Conservation (phyloP, 2,329 filamentous ascomycete genomes). For the Chalaropsis thielavioides region DNA sequence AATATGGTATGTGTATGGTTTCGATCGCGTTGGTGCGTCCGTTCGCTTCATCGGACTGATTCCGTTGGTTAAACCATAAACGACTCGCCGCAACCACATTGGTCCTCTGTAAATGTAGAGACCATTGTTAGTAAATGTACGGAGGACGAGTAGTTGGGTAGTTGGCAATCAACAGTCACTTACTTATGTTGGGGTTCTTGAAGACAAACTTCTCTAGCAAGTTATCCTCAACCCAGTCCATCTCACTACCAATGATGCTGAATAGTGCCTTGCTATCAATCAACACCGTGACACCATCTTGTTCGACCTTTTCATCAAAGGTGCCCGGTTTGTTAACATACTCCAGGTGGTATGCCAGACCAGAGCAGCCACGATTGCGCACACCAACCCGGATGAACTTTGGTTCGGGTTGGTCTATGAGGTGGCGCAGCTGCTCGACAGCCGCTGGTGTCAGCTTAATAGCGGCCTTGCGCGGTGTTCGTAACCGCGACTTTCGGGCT, state of each 20-base stretch:
- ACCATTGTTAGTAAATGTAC: slow-evolving; percentile 23
- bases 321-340: slow-evolving; percentile 81
- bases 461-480: slow-evolving; percentile 68
- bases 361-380: slow-evolving; percentile 85
- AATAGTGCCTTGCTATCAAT: slow-evolving; percentile 96
- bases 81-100: slow-evolving; percentile 92
- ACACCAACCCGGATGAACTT: slow-evolving; percentile 92
- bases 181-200: slow-evolving; percentile 95
- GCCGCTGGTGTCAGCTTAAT: slow-evolving; percentile 74
- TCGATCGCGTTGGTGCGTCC: not conserved
- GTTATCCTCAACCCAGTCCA: slow-evolving; percentile 98
- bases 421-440: slow-evolving; percentile 57
- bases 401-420: slow-evolving; percentile 74
- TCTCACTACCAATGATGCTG: slow-evolving; percentile 96
- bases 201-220: slow-evolving; percentile 86
- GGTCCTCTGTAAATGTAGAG: slow-evolving; percentile 54
- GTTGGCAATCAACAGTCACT: slow-evolving; percentile 30
- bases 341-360: slow-evolving; percentile 82
- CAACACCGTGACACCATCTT: slow-evolving; percentile 88
- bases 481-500: slow-evolving; percentile 42
- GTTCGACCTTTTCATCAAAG: slow-evolving; percentile 86
- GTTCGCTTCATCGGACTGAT: not conserved
- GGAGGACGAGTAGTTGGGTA: no score
- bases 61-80: slow-evolving; percentile 55
- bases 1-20: not conserved